Percentiles rank a stretch among this genome's conserved stretches.
Evolutionary conservation across 768 basidiomycete genomes (phyloP).

Genomic region (Rhizopogon salebrosus): DNA sequence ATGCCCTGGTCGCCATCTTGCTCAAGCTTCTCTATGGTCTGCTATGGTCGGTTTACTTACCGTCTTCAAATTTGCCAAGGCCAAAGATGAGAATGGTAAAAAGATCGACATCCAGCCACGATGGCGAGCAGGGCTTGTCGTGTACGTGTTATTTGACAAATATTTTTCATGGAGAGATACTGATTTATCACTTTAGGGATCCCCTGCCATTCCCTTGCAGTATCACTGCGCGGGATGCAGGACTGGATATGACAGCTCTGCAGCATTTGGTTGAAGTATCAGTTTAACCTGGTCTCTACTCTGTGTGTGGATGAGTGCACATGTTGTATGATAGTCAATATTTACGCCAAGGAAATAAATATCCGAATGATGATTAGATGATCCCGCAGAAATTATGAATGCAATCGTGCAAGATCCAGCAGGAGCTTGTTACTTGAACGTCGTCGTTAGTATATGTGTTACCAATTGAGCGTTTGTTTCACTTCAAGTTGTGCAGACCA

Average conservation of each 20-base stretch:
- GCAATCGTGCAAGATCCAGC: too few relatives aligned
- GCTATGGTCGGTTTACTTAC: too few relatives aligned
- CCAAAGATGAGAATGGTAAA: background rate
- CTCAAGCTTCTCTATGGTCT: constrained; percentile 4
- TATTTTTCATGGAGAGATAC: background rate
- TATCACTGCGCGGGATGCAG: constrained; percentile 3
- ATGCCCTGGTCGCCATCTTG: constrained; percentile 1
- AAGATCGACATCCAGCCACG: background rate
- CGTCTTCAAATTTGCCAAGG: background rate
- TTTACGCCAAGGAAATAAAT: too few relatives aligned
- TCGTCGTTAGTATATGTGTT: too few relatives aligned
- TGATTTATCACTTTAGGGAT: constrained; percentile 1
- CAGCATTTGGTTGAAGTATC: background rate
- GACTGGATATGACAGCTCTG: background rate
- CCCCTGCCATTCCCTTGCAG: constrained; percentile 11
- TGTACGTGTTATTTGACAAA: constrained; percentile 7
- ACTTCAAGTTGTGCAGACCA: too few relatives aligned
- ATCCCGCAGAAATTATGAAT: too few relatives aligned
- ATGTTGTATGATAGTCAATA: too few relatives aligned
- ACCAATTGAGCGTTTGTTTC: too few relatives aligned
- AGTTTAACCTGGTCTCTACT: background rate
- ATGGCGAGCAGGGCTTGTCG: too few relatives aligned
- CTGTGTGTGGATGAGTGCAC: too few relatives aligned
- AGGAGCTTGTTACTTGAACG: too few relatives aligned
- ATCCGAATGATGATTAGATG: too few relatives aligned